A percentile compares a stretch with the other conserved stretches of the same genome.
Conservation (phyloP, 2,329 filamentous ascomycete genomes). For the Nothomitra cinnamomea region DNA sequence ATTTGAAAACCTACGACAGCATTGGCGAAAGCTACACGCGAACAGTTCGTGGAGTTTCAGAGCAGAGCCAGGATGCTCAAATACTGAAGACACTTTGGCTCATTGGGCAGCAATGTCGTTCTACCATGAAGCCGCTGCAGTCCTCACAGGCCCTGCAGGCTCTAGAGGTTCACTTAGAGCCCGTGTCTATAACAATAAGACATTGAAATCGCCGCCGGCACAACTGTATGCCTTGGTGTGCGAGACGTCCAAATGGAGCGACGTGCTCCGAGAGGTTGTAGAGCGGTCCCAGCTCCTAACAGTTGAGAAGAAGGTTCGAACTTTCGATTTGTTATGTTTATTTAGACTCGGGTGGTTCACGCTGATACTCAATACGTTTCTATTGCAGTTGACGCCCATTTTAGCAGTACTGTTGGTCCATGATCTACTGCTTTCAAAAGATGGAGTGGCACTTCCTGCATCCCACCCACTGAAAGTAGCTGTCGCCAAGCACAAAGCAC, state of each 20-base stretch:
- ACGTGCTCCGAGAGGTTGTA: constrained; percentile 74
- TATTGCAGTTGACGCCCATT: constrained; percentile 53
- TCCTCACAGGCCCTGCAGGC: constrained; percentile 48
- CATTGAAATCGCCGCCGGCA: constrained; percentile 58
- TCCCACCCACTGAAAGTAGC: constrained; percentile 61
- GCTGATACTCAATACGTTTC: background rate
- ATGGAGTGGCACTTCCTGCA: constrained; percentile 64
- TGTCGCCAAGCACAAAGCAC: constrained; percentile 64
- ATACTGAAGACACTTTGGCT: background rate
- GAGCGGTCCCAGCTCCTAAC: constrained; percentile 59
- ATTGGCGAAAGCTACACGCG: no score
- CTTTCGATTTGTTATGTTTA: background rate
- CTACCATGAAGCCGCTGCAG: constrained; percentile 74
- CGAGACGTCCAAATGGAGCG: constrained; percentile 83
- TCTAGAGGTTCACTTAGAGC: constrained; percentile 74
- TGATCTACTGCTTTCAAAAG: constrained; percentile 67
- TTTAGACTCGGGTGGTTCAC: background rate
- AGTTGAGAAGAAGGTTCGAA: constrained; percentile 64
- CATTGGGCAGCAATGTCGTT: constrained; percentile 58
- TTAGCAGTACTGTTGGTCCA: constrained; percentile 72
- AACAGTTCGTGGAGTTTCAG: no score
- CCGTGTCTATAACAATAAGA: constrained; percentile 57
- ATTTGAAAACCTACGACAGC: no score
- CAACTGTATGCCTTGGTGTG: constrained; percentile 77
- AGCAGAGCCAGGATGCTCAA: no score